Base-by-base conservation (phyloP, 2,329 filamentous ascomycete genomes). In the Fusarium bactridioides region DNA sequence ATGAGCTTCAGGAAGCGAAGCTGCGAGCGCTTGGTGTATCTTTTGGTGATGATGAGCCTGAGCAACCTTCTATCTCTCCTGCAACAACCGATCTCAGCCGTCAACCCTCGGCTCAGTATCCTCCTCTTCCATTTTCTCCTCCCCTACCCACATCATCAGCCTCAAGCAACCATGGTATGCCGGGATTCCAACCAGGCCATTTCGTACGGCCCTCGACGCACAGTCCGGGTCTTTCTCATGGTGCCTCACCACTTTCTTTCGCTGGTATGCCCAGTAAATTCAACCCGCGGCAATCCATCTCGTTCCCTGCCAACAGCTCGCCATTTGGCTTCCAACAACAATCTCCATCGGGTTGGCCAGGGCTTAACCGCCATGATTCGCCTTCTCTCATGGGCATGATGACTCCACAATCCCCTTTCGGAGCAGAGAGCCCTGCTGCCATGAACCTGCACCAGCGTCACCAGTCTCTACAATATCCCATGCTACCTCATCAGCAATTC, bases 11-110 rank as follows among this genome's bases (percentile, higher is more conserved):
- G 74, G 96, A 99, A 83, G 94, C 95, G 68, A 99, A 98, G 83
- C 86, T 99, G 58, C 91, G 94, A 69, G 95, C 95, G 56, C 87
- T 99, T 61, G 96, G 96, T 72, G 96, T 98, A 18, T 94, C 90
- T 23, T 87, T 93, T 68, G 93, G 91, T 40, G 90, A 92, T 54
- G 92, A 94, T 10, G 93, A 96, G 57, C 89, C 90, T 16, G 83
- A 88, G 67, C 84, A 88, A 8, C 83, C 86, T 45, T 89, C 90
- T 7, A 86, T 92, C 73, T 95, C 94, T 19, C 91, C 91, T 15
- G 89, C 84, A n/a, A 85, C 85, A 7, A 86, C 88, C 15, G 84
- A 87, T 56, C 84, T 91, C 73, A 92, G 90, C 76, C 86, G 92
- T 64, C 92, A 93, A 76, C 85, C 90, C 27, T 94, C 94, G 13